These are phyloP conservation scores for Starmerella powellii DNA, from an alignment of 805 yeast species.

Conservation along the genomic window DNA sequence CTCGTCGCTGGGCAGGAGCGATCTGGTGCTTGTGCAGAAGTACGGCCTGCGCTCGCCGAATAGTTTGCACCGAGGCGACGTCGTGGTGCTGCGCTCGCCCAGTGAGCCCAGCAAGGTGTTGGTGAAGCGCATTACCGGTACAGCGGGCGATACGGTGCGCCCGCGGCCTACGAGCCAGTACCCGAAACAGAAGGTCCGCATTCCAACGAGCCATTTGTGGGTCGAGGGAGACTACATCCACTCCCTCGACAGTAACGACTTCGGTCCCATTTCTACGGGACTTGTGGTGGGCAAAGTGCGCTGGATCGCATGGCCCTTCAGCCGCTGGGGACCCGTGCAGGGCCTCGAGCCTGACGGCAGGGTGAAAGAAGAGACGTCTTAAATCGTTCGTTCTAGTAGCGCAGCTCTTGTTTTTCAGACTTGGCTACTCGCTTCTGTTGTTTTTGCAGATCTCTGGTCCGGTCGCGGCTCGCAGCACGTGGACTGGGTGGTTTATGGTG, in stretches of 20 bases:
- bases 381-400: too few species aligned
- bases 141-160: slow-evolving; percentile 55
- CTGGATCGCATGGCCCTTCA: slow-evolving; percentile 56
- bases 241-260: slow-evolving; percentile 72
- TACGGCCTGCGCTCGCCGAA: slow-evolving; percentile 40
- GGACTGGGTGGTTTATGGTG: too few species aligned
- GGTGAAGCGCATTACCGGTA: slow-evolving; percentile 67
- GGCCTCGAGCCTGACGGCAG: slow-evolving; percentile 34
- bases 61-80: slow-evolving; percentile 49
- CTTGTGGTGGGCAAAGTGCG: slow-evolving; percentile 67
- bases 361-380: neutral
- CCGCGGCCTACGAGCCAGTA: slow-evolving; percentile 40
- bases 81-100: slow-evolving; percentile 69
- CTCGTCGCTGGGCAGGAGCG: slow-evolving; percentile 30
- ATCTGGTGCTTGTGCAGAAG: slow-evolving; percentile 53
- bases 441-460: too few species aligned
- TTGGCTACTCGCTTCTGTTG: too few species aligned
- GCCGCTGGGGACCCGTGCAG: slow-evolving; percentile 41
- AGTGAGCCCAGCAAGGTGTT: slow-evolving; percentile 61
- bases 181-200: slow-evolving; percentile 45
- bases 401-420: too few species aligned
- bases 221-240: slow-evolving; percentile 81
- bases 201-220: slow-evolving; percentile 82
- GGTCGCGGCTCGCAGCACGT: too few species aligned
- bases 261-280: slow-evolving; percentile 80